These are phyloP conservation scores for Aspergillus uvarum DNA, from an alignment of 2,329 filamentous ascomycete species.

Conservation along the genomic window DNA sequence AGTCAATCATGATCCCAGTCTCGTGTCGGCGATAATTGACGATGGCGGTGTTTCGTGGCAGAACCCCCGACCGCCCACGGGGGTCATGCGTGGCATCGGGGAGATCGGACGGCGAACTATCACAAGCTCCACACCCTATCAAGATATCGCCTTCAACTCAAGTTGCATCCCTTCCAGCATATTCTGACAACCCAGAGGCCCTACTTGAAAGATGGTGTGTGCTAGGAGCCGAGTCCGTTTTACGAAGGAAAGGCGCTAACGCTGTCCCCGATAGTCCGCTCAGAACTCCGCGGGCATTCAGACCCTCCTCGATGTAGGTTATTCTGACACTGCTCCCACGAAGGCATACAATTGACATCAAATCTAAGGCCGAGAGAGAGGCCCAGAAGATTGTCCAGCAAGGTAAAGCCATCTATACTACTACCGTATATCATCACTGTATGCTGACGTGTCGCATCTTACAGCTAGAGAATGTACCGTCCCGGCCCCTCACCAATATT, in stretches of 20 bases:
- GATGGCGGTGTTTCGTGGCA: slow-evolving; percentile 34
- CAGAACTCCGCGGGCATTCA: slow-evolving; percentile 99
- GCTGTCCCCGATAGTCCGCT: slow-evolving; percentile 66
- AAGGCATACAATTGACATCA: slow-evolving; percentile 12
- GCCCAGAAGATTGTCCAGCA: slow-evolving; percentile 99
- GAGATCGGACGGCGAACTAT: slow-evolving; percentile 20
- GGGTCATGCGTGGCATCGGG: slow-evolving; percentile 34
- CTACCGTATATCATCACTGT: neutral
- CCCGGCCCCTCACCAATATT: slow-evolving; percentile 2
- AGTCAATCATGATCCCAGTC: slow-evolving; percentile 3
- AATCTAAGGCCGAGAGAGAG: slow-evolving; percentile 82
- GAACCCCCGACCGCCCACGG: slow-evolving; percentile 35
- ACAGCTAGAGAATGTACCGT: slow-evolving; percentile 80
- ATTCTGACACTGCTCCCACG: neutral
- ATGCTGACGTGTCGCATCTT: slow-evolving; percentile 29
- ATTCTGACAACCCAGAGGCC: slow-evolving; percentile 10
- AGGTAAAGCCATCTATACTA: slow-evolving; percentile 55
- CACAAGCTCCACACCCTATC: slow-evolving; percentile 30
- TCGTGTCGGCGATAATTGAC: slow-evolving; percentile 25
- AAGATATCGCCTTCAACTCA: slow-evolving; percentile 12
- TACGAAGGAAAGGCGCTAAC: slow-evolving; percentile 12
- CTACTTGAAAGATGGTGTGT: slow-evolving; percentile 31
- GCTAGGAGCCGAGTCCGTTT: neutral
- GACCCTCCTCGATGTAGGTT: slow-evolving; percentile 91
- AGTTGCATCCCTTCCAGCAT: slow-evolving; percentile 9